Evolutionary conservation across 768 basidiomycete genomes (phyloP), one percentile per base, ranked within the genome.

Genomic region (Termitomyces sp.): DNA sequence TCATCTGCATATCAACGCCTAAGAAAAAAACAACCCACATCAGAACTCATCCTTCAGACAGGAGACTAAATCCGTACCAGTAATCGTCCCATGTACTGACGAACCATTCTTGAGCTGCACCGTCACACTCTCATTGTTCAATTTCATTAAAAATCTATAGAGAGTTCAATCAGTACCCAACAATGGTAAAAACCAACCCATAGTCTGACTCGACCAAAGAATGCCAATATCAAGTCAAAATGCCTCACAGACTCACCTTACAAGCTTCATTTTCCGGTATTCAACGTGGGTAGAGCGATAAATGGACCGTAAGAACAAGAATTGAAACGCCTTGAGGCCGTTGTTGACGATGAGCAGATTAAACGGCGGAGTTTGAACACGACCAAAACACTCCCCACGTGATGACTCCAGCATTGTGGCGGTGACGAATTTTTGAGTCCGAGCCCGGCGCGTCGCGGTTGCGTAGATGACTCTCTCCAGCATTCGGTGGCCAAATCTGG

Each of bases 1-100:
- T 98, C 96, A 99, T 99, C 69, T 96, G 94, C 83, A 96, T 95
- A 75, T 99, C 96, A 51, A 99, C 97, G 58, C 95, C 96, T 98
- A 47, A 30, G 37, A 5, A 8, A 40, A 43, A 44, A 27, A 37
- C 16, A 13, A 48, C 6, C 33, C 34, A 26, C 22, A 44, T 61
- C 43, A 58, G 57, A 46, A 27, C 50, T 9, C 16, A 44, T 33
- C n/a, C 20, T 49, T 47, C 58, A 37, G n/a, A 37, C 42, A 48
- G 32, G 52, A 33, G 55, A 24, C 43, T 10, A 26, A 39, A 43
- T 26, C 72, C 86, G 62, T 60, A 95, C 96, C 95, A 16, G 94
- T 97, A 73, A 98, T 97, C 24, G 96, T 99, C 12, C 96, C 96
- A 68, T 96, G 91, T 16, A 99, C 88, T 52, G 94, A 77, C 0